These are phyloP conservation scores for Cryphonectria radicalis DNA, from an alignment of 2,329 filamentous ascomycete species.

Conservation along the genomic window DNA sequence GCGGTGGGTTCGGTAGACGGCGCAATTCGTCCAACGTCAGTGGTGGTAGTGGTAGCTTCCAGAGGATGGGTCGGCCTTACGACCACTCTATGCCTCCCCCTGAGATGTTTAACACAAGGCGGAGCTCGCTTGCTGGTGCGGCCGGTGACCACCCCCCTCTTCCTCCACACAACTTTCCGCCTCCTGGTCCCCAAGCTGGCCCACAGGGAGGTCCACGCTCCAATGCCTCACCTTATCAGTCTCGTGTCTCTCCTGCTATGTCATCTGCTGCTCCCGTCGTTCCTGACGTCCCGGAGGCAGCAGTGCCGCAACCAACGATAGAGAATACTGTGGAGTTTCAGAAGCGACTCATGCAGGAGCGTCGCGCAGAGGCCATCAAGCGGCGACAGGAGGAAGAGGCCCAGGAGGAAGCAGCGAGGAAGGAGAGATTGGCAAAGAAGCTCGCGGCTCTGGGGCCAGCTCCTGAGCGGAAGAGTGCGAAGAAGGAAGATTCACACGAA, in stretches of 20 bases:
- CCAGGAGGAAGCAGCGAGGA: constrained; percentile 71
- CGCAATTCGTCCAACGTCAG: constrained; percentile 91
- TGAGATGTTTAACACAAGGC: constrained; percentile 50
- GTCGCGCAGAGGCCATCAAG: constrained; percentile 70
- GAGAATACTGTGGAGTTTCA: constrained; percentile 66
- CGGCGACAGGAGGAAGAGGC: constrained; percentile 70
- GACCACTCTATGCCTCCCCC: constrained; percentile 48
- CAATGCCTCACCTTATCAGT: constrained; percentile 44
- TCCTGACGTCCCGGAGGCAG: constrained; percentile 37
- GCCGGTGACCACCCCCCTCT: constrained; percentile 56
- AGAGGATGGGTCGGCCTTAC: constrained; percentile 53
- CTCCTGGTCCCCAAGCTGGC: constrained; percentile 41
- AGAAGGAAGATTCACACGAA: constrained; percentile 57
- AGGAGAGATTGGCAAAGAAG: constrained; percentile 73
- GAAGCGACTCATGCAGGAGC: constrained; percentile 75
- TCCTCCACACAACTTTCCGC: constrained; percentile 50
- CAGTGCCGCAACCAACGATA: constrained; percentile 37
- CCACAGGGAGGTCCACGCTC: constrained; percentile 38
- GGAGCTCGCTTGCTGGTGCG: constrained; percentile 54
- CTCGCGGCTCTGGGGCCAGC: constrained; percentile 70
- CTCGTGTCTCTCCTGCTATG: constrained; percentile 50
- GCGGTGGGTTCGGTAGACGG: constrained; percentile 71
- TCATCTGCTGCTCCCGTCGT: constrained; percentile 45
- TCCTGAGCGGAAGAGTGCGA: constrained; percentile 62
- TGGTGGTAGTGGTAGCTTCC: constrained; percentile 75